These are phyloP conservation scores for Lepraria neglecta DNA, from an alignment of 495 filamentous ascomycete genomes.

Conservation along the genomic window DNA sequence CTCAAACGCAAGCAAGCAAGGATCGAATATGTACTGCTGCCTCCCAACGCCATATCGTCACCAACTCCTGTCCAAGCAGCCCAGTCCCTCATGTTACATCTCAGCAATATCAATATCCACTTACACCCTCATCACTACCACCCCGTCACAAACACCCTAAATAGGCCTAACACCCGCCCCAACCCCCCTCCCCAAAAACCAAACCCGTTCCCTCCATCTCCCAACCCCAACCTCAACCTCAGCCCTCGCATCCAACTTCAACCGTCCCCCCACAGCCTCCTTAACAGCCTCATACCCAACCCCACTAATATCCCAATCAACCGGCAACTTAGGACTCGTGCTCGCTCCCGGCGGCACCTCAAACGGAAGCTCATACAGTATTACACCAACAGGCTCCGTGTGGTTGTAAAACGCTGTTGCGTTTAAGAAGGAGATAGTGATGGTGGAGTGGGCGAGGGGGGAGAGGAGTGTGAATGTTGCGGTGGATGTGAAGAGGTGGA, in stretches of 20 bases:
- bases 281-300: constrained; percentile 77
- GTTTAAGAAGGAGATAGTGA: constrained; percentile 71
- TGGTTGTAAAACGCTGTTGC: constrained; percentile 81
- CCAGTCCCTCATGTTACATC: not conserved
- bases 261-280: constrained; percentile 72
- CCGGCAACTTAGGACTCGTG: constrained; percentile 68
- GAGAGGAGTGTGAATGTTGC: constrained; percentile 79
- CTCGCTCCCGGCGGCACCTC: constrained; percentile 67
- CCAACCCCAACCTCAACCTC: constrained; percentile 62
- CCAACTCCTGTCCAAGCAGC: not conserved
- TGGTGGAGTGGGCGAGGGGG: constrained; percentile 60
- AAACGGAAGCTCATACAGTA: constrained; percentile 67
- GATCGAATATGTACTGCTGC: not conserved
- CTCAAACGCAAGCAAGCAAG: not conserved
- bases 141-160: constrained; percentile 31
- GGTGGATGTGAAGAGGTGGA: constrained; percentile 79
- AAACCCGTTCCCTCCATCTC: constrained; percentile 61
- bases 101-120: too few relatives aligned
- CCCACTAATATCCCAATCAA: constrained; percentile 66
- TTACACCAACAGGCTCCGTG: constrained; percentile 66
- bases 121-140: too few relatives aligned
- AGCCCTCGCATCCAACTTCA: constrained; percentile 75
- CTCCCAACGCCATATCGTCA: not conserved
- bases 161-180: constrained; percentile 59
- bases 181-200: constrained; percentile 67